Evolutionary conservation across 2,329 filamentous ascomycete genomes (phyloP).

Genomic region (Parastagonospora avenae): DNA sequence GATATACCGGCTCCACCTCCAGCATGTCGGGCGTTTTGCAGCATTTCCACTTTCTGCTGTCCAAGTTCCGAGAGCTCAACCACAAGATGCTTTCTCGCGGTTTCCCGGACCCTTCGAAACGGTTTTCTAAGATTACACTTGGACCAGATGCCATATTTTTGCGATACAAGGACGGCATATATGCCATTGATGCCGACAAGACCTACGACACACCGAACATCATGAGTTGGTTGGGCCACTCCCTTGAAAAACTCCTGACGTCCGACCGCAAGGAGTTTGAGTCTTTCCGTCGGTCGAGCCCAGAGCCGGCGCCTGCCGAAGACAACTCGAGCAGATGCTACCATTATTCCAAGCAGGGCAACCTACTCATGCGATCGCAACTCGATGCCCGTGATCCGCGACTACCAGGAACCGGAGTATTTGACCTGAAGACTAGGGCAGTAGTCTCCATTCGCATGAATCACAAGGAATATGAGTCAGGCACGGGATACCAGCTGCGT

Average conservation of each 20-base stretch:
- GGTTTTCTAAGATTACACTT: constrained; percentile 74
- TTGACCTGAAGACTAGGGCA: constrained; percentile 93
- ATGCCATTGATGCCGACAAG: constrained; percentile 96
- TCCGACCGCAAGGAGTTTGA: constrained; percentile 82
- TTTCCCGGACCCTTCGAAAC: constrained; percentile 65
- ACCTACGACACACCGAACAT: constrained; percentile 84
- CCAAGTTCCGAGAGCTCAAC: constrained; percentile 77
- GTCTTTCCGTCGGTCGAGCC: constrained; percentile 66
- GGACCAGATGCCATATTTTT: constrained; percentile 79
- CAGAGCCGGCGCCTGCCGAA: constrained; percentile 70
- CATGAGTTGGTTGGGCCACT: constrained; percentile 89
- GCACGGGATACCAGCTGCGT: constrained; percentile 86
- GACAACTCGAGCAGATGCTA: constrained; percentile 66
- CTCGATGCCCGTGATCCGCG: constrained; percentile 87
- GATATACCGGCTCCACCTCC: constrained; percentile 93
- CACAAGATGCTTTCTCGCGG: constrained; percentile 67
- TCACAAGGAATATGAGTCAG: constrained; percentile 70
- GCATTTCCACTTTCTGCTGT: constrained; percentile 93
- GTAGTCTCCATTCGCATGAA: constrained; percentile 94
- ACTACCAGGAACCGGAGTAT: constrained; percentile 89
- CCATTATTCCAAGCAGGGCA: constrained; percentile 83
- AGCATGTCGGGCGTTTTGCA: constrained; percentile 89
- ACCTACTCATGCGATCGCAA: constrained; percentile 94
- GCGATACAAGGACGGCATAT: constrained; percentile 79
- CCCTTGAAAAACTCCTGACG: constrained; percentile 94